Evolutionary conservation across 345 rosid genomes (phyloP), one percentile per base, ranked within the genome.

Genomic region (Corchorus olitorius): DNA sequence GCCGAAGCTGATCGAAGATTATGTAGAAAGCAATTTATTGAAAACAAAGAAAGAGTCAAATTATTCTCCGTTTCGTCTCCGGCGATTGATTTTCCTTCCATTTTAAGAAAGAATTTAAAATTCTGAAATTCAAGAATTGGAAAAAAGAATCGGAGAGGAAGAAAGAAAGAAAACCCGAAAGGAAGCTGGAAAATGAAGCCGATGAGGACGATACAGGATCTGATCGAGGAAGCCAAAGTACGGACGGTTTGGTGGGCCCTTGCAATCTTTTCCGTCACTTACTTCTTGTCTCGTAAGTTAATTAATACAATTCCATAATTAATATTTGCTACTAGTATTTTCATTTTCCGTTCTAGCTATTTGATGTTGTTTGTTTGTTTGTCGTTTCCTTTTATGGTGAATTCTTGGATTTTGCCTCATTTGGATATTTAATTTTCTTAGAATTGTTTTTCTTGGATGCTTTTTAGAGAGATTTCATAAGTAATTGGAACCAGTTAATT

Each of bases 151-250:
- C n/a, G 12, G 65, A 19, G 52, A 19, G 64, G 19, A 48, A 54
- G 20, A 33, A 50, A 54, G 20, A 33, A 50, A 15, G 15, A 50
- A 54, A 20, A 53, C 2, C 46, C 2, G 54, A 54, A 55, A 54
- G 34, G 1, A 22, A 55, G 52, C 35, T 12, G 65, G 65, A 80
- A 52, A 78, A 84, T 88, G 97, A 92, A 87, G 90, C 79, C 92
- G 75, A 89, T 91, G 92, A 93, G 89, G 86, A 91, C 89, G 74
- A 86, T 97, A 80, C 88, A 91, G 75, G 99, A 97, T 92, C 98
- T 97, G 83, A 87, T 97, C 76, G 97, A 97, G 75, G 99, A 97
- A 75, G 98, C 93, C 22, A 94, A 94, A 83, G 52, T 87, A 60
- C 90, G 99, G 13, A 87, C 92, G 73, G 90, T 94, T 50, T 91